A percentile compares a stretch with the other conserved stretches of the same genome.
Evolutionary conservation across 306 rosid species (phyloP).

Genomic region (Castanospermum australe): DNA sequence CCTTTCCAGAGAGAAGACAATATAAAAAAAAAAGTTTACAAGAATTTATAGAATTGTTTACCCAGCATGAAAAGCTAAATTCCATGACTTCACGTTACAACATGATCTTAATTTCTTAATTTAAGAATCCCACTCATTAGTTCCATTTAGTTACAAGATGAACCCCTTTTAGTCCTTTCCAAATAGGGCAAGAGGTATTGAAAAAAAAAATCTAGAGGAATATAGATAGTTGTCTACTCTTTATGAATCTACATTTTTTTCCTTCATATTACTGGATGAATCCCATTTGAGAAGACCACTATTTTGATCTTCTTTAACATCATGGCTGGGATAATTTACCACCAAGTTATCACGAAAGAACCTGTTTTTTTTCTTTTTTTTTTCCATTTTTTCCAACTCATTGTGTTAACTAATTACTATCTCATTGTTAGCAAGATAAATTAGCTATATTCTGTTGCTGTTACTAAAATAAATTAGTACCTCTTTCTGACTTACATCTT

Average conservation of each 20-base stretch:
- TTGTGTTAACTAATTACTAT: neutral
- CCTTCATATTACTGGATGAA: neutral
- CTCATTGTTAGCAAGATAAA: neutral
- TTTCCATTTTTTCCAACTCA: neutral
- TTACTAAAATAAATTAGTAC: neutral
- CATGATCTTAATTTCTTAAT: neutral
- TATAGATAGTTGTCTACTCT: neutral
- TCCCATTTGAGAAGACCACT: neutral
- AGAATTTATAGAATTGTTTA: neutral
- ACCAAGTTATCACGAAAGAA: neutral
- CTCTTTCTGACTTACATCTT: conserved; percentile 24
- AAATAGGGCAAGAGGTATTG: neutral
- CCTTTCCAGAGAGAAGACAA: neutral
- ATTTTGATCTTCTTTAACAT: neutral
- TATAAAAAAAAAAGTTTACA: neutral
- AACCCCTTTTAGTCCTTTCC: neutral
- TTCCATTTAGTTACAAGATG: neutral
- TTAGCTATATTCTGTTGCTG: conserved; percentile 20
- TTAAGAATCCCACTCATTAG: neutral
- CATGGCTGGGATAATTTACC: neutral
- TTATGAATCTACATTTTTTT: neutral
- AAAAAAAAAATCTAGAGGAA: neutral
- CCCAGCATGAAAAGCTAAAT: neutral
- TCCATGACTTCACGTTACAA: neutral
- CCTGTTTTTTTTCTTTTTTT: too few species aligned